These are phyloP conservation scores for Aspergillus diversus DNA, from an alignment of 495 filamentous ascomycete species.

Conservation along the genomic window DNA sequence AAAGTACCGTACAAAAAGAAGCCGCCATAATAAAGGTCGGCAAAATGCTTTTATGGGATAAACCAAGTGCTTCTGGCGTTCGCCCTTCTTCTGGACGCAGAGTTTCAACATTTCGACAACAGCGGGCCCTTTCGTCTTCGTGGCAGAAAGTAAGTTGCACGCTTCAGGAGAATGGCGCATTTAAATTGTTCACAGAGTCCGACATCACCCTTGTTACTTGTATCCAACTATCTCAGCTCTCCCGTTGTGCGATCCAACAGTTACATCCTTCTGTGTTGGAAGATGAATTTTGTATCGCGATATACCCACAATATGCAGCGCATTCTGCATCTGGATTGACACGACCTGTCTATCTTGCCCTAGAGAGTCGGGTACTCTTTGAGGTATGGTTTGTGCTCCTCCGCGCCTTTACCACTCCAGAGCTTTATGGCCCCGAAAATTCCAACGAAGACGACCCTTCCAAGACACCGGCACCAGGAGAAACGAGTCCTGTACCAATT, in stretches of 20 bases:
- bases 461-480: conserved; percentile 30
- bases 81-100: conserved; percentile 45
- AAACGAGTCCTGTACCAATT: conserved; percentile 22
- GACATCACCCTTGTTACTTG: conserved; percentile 77
- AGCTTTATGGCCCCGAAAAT: conserved; percentile 73
- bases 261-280: conserved; percentile 91
- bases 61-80: conserved; percentile 47
- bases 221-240: conserved; percentile 88
- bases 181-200: conserved; percentile 85
- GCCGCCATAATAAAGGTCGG: conserved; percentile 95
- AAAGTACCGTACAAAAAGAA: conserved; percentile 67
- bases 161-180: conserved; percentile 91
- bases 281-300: conserved; percentile 91
- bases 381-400: conserved; percentile 97
- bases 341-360: conserved; percentile 71
- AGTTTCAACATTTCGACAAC: conserved; percentile 57
- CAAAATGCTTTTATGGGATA: conserved; percentile 89
- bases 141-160: conserved; percentile 94
- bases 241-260: conserved; percentile 85
- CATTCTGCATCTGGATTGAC: conserved; percentile 54
- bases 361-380: conserved; percentile 86
- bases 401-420: conserved; percentile 90
- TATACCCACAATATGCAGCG: conserved; percentile 80
- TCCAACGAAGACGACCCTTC: conserved; percentile 33
- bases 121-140: conserved; percentile 57